Percentiles rank a stretch among this genome's conserved stretches.
phyloP scores from a whole-genome alignment of 208 protist genomes.

The Endotrypanum monterogeii region DNA sequence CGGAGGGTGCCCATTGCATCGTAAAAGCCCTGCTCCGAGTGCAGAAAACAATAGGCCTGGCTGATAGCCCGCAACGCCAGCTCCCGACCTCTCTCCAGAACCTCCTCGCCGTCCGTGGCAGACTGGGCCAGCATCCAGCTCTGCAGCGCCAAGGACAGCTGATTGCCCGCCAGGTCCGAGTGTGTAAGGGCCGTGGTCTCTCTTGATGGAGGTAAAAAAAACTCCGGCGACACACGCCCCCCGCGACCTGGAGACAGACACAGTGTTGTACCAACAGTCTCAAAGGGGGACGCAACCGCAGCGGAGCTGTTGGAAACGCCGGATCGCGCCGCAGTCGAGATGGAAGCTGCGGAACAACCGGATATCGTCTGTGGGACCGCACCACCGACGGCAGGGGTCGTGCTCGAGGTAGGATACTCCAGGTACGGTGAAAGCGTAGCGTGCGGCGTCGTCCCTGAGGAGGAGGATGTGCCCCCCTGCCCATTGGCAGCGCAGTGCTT shows the following conservation, averaged over 20 bases:
- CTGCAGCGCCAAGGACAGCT: conserved; percentile 30
- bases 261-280: background rate
- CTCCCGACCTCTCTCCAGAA: conserved; percentile 26
- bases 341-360: background rate
- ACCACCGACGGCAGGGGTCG: background rate
- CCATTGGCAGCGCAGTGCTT: background rate
- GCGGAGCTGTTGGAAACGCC: background rate
- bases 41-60: conserved; percentile 28
- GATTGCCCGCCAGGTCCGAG: conserved; percentile 21
- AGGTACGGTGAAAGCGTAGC: conserved; percentile 5
- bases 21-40: conserved; percentile 41
- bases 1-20: conserved; percentile 45
- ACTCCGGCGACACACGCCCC: background rate
- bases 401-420: conserved; percentile 4
- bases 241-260: background rate
- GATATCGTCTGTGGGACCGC: background rate
- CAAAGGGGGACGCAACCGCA: background rate
- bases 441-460: conserved; percentile 3
- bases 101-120: conserved; percentile 30
- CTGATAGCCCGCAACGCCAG: conserved; percentile 30
- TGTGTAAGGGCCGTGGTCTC: background rate
- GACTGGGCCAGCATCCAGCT: conserved; percentile 16
- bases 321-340: background rate
- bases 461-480: background rate
- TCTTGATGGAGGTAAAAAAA: conserved; percentile 20